Evolutionary conservation across 2,329 filamentous ascomycete genomes (phyloP), one percentile per base, ranked within the genome.

Genomic region (Ceratocystis lukuohia): DNA sequence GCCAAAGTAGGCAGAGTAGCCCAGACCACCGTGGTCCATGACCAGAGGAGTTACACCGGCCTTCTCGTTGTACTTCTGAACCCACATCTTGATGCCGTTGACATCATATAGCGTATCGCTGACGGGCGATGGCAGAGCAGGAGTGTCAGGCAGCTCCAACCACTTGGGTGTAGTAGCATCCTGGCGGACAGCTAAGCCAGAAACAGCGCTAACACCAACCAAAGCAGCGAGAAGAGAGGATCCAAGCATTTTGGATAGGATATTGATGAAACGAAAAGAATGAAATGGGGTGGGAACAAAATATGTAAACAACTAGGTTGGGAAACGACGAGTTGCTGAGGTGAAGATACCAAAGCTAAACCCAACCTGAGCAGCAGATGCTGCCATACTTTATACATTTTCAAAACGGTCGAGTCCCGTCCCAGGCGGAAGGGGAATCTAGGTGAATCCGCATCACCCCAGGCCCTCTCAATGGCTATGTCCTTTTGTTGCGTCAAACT

Each of bases 1-100:
- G 64, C 72, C 76, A 59, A 76, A 77, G 67, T 77, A 77, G 10
- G 75, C 75, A 10, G 75, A 77, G 71, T 76, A 76, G 28, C 76
- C 75, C 33, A 78, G 73, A 28, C 77, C 77, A 41, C 76, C 76
- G 69, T 77, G 74, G 56, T 76, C 71, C 66, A 78, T 70, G 66
- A 78, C 73, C 2, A 78, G 71, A 5, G 76, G 75, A 0, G 71
- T 69, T 15, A 71, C 71, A 45, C 72, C 72, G 2, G 72, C 71
- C 6, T 70, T 61, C 37, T 75, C 71, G 65, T 77, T 77, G 72
- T 77, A 78, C 69, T 76, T 73, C 68, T 77, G 76, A 70, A 72
- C 74, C 76, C 76, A 78, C 22, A 78, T 73, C 6, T 76, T 70
- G 8, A 74, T 76, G 50, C 74, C 73, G 67, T 77, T 76, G 69